Conservation (phyloP, 2,329 filamentous ascomycete species). For the Hirsutella rhossiliensis region DNA sequence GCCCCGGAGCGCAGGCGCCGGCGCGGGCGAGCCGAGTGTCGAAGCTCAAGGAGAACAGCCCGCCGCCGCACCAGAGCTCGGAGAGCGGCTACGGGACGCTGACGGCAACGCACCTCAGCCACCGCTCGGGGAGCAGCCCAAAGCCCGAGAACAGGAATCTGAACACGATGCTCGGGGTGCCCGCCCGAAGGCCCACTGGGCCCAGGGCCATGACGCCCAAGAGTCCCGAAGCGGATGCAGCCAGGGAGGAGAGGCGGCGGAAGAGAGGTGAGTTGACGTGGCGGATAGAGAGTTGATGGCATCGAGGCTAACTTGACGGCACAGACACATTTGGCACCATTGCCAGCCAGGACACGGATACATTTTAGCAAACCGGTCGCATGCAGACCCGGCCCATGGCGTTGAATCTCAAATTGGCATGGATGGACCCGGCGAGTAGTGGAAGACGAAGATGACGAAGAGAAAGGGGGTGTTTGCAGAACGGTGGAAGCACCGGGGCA, state of each 20-base stretch:
- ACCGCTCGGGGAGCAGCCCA: constrained; percentile 42
- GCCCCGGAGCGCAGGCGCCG: constrained; percentile 27
- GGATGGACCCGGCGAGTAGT: too few relatives aligned
- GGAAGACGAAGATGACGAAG: too few relatives aligned
- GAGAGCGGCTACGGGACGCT: constrained; percentile 42
- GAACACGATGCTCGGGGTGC: constrained; percentile 37
- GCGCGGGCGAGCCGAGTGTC: constrained; percentile 34
- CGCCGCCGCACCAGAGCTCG: constrained; percentile 42
- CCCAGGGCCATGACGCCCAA: constrained; percentile 50
- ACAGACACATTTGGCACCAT: constrained; percentile 23
- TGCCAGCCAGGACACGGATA: constrained; percentile 21
- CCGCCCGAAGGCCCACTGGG: constrained; percentile 42
- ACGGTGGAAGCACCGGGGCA: too few relatives aligned
- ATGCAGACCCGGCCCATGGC: constrained; percentile 4
- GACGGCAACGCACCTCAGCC: constrained; percentile 33
- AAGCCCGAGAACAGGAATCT: constrained; percentile 46
- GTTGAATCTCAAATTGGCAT: too few relatives aligned
- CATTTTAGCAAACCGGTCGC: constrained; percentile 13
- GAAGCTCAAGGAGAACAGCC: constrained; percentile 41
- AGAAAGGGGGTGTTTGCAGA: too few relatives aligned
- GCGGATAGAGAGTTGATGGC: background rate
- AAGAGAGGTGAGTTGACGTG: constrained; percentile 38
- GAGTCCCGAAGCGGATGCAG: constrained; percentile 33
- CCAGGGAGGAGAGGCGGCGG: constrained; percentile 34
- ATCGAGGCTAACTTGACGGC: background rate